These are phyloP conservation scores for Fagus sylvatica DNA, from an alignment of 306 rosid species.

Conservation along the genomic window DNA sequence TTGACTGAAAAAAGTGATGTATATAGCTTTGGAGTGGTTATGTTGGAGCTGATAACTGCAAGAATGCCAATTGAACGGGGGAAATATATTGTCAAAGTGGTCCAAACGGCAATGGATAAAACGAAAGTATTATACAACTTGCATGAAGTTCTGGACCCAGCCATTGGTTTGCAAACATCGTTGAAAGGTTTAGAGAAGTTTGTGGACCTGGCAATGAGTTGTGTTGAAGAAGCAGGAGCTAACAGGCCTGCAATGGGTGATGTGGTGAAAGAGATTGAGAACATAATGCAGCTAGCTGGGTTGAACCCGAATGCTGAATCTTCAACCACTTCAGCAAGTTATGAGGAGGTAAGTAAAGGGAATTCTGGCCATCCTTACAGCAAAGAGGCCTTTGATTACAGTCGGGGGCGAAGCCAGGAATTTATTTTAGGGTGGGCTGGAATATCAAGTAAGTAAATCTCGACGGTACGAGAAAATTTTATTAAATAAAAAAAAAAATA, in stretches of 20 bases:
- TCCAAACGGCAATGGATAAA: slow-evolving; percentile 24
- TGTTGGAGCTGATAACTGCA: slow-evolving; percentile 50
- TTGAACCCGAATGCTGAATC: slow-evolving; percentile 28
- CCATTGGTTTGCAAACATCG: slow-evolving; percentile 20
- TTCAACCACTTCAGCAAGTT: slow-evolving; percentile 25
- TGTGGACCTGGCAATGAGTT: slow-evolving; percentile 44
- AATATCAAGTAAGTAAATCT: too few relatives aligned
- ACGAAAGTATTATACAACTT: slow-evolving; percentile 34
- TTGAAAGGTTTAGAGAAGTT: slow-evolving; percentile 29
- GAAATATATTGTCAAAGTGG: slow-evolving; percentile 40
- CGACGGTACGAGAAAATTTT: too few relatives aligned
- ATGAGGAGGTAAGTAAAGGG: slow-evolving; percentile 8
- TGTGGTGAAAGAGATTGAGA: slow-evolving; percentile 48
- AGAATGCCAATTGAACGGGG: slow-evolving; percentile 42
- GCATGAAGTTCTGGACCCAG: slow-evolving; percentile 28
- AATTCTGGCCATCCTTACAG: slow-evolving; percentile 15
- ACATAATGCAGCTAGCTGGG: slow-evolving; percentile 31
- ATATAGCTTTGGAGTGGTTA: slow-evolving; percentile 47
- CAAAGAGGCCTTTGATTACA: neutral
- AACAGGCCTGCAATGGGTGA: slow-evolving; percentile 45
- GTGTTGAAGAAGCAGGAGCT: slow-evolving; percentile 35
- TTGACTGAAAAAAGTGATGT: slow-evolving; percentile 53
- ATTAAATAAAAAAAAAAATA: too few relatives aligned
- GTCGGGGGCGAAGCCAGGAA: too few relatives aligned
- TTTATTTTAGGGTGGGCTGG: too few relatives aligned